Percentiles rank a stretch among this genome's conserved stretches.
Evolutionary conservation across 2,329 filamentous ascomycete species (phyloP).

Genomic region (Tolypocladium endophyticum): DNA sequence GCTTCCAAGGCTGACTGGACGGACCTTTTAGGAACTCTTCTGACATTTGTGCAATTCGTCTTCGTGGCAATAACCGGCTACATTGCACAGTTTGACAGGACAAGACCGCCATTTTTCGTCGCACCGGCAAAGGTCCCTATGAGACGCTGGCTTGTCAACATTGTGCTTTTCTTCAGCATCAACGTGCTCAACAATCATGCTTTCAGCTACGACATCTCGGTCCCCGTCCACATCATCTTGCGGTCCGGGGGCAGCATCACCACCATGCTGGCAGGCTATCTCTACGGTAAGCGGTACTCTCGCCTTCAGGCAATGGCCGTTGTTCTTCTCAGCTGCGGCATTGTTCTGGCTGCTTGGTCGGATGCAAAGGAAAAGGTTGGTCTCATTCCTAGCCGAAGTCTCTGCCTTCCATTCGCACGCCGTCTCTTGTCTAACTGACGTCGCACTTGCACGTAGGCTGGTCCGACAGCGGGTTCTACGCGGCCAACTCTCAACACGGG

Average conservation of each 20-base stretch:
- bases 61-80: conserved; percentile 73
- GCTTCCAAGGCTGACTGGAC: conserved; percentile 1
- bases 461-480: neutral
- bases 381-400: neutral
- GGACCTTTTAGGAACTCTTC: conserved; percentile 53
- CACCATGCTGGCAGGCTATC: conserved; percentile 81
- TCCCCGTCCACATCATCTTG: conserved; percentile 93
- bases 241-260: conserved; percentile 92
- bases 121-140: conserved; percentile 72
- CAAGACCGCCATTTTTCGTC: conserved; percentile 60
- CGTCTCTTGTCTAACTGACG: neutral
- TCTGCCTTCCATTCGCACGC: neutral
- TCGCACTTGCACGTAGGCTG: neutral
- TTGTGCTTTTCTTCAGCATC: conserved; percentile 81
- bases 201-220: conserved; percentile 92
- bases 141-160: conserved; percentile 77
- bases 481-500: conserved; percentile 43
- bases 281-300: conserved; percentile 80
- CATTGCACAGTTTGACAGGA: conserved; percentile 61
- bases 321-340: conserved; percentile 70
- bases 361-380: conserved; percentile 75
- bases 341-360: conserved; percentile 80
- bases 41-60: conserved; percentile 83
- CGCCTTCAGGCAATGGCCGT: conserved; percentile 73
- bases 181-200: conserved; percentile 97